These are phyloP conservation scores for Conringia planisiliqua DNA, from an alignment of 345 rosid genomes.

Conservation along the genomic window DNA sequence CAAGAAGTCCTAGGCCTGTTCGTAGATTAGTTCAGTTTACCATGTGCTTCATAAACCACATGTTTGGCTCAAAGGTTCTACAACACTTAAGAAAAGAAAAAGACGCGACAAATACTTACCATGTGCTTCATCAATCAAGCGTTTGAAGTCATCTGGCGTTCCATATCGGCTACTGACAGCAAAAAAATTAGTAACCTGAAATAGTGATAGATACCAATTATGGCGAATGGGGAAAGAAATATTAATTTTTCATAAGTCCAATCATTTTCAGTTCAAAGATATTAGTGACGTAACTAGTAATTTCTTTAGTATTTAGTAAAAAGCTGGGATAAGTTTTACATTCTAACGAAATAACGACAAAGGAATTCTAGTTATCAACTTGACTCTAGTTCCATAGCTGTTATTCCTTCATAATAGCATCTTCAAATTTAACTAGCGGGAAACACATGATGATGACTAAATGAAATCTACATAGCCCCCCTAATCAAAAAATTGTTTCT, in stretches of 20 bases:
- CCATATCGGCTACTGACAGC: slow-evolving; percentile 96
- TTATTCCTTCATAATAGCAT: background rate
- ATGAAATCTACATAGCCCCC: background rate
- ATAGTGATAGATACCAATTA: slow-evolving; percentile 4
- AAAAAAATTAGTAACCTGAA: slow-evolving; percentile 82
- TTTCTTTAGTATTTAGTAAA: background rate
- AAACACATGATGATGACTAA: background rate
- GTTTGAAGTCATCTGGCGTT: slow-evolving; percentile 94
- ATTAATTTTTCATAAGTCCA: background rate
- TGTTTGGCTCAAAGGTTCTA: slow-evolving; percentile 36
- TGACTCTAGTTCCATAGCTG: slow-evolving; percentile 3
- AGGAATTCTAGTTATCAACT: background rate
- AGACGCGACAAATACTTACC: slow-evolving; percentile 43
- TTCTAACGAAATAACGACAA: background rate
- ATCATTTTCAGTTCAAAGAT: background rate
- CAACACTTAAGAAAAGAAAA: background rate
- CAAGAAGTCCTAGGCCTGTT: slow-evolving; percentile 80
- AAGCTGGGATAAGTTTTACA: background rate
- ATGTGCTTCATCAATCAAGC: slow-evolving; percentile 91
- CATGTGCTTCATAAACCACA: slow-evolving; percentile 76
- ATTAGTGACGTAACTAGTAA: background rate
- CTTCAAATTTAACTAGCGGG: background rate
- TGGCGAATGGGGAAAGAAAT: background rate
- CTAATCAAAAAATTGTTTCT: background rate
- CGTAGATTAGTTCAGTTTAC: slow-evolving; percentile 36